Conservation (phyloP, 768 basidiomycete species). For the Mycena capillaripes region DNA sequence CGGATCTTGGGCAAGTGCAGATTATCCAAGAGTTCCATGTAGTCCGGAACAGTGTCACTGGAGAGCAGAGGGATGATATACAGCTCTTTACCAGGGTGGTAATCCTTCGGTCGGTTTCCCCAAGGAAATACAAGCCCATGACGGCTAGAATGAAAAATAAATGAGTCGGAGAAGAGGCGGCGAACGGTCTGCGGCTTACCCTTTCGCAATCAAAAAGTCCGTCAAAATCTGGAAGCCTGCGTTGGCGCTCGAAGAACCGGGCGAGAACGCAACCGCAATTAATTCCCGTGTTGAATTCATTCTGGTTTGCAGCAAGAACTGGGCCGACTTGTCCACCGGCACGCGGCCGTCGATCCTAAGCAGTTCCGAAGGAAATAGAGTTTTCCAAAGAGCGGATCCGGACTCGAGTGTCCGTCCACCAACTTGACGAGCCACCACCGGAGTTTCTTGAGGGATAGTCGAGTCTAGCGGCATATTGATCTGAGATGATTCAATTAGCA, state of each 20-base stretch:
- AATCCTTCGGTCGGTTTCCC: slow-evolving; percentile 81
- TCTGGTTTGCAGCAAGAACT: slow-evolving; percentile 85
- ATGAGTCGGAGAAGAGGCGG: slow-evolving; percentile 21
- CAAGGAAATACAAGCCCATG: slow-evolving; percentile 91
- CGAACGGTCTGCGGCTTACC: slow-evolving; percentile 61
- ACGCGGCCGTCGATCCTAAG: slow-evolving; percentile 90
- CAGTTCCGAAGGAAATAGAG: slow-evolving; percentile 78
- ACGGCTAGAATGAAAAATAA: slow-evolving; percentile 63
- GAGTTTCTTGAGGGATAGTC: slow-evolving; percentile 73
- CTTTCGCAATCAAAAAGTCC: slow-evolving; percentile 79
- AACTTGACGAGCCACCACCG: slow-evolving; percentile 81
- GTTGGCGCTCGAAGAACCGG: slow-evolving; percentile 59
- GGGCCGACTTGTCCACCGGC: slow-evolving; percentile 77
- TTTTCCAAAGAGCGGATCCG: slow-evolving; percentile 78
- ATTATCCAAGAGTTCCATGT: slow-evolving; percentile 85
- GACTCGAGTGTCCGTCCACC: slow-evolving; percentile 75
- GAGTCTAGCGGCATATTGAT: slow-evolving; percentile 87
- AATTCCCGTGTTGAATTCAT: slow-evolving; percentile 86
- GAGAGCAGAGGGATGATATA: slow-evolving; percentile 86
- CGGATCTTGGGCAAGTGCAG: slow-evolving; percentile 77
- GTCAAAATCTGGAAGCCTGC: slow-evolving; percentile 72
- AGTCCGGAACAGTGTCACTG: slow-evolving; percentile 82
- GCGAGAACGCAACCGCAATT: slow-evolving; percentile 80
- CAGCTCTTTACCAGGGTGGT: slow-evolving; percentile 85
- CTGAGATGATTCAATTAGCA: slow-evolving; percentile 50